A percentile compares a stretch with the other conserved stretches of the same genome.
These are phyloP conservation scores for Metschnikowia lochheadii DNA, from an alignment of 805 yeast species.

Conservation along the genomic window DNA sequence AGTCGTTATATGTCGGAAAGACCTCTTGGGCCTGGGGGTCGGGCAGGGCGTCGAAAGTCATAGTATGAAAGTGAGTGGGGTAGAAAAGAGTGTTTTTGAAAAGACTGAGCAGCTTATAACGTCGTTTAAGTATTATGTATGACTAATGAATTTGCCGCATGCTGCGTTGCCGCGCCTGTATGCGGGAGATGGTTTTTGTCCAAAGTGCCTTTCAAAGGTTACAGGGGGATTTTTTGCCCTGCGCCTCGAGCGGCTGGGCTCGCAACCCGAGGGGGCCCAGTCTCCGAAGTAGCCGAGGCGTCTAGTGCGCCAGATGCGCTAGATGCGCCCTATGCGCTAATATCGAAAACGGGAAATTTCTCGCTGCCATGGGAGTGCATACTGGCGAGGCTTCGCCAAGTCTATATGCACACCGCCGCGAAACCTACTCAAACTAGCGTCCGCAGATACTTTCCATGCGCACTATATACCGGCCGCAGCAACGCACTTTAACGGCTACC, in stretches of 20 bases:
- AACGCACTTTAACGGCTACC: neutral
- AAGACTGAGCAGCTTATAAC: neutral
- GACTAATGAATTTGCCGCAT: constrained; percentile 2
- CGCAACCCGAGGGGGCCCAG: neutral
- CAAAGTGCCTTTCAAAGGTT: neutral
- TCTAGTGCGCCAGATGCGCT: too few relatives aligned
- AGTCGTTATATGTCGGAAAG: constrained; percentile 27
- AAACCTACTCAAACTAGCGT: neutral
- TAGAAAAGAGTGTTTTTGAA: neutral
- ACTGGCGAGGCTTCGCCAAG: neutral
- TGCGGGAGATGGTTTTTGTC: neutral
- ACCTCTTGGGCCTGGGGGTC: neutral
- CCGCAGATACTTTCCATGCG: neutral
- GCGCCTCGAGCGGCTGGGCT: neutral
- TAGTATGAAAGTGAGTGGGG: constrained; percentile 8
- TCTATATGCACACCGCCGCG: neutral
- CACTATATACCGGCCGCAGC: neutral
- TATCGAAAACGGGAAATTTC: too few relatives aligned
- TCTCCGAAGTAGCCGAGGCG: too few relatives aligned
- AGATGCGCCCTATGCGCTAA: too few relatives aligned
- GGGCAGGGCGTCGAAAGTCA: constrained; percentile 3
- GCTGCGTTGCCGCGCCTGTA: constrained; percentile 3
- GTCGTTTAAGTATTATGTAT: neutral
- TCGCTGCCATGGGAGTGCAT: too few relatives aligned
- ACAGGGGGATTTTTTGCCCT: neutral